Conservation (phyloP, 768 basidiomycete species). For the Pisolithus sp. region DNA sequence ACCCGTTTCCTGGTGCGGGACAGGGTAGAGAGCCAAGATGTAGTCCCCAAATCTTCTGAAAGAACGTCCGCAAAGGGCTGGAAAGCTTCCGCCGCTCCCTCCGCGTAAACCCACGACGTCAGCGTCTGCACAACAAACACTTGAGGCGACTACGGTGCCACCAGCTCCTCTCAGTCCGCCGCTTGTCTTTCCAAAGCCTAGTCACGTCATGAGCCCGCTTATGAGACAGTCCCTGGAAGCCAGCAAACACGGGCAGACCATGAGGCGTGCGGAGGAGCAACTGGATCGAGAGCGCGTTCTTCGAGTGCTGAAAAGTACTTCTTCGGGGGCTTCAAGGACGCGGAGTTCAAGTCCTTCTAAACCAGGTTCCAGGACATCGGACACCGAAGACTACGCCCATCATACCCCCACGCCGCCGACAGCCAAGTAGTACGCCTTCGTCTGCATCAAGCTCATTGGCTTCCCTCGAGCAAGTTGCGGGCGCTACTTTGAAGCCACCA, state of each 20-base stretch:
- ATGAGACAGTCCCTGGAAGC: slow-evolving; percentile 73
- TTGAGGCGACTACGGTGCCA: slow-evolving; percentile 9
- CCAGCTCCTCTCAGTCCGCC: slow-evolving; percentile 9
- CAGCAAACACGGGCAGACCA: slow-evolving; percentile 59
- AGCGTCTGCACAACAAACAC: slow-evolving; percentile 13
- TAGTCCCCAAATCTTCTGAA: slow-evolving; percentile 2
- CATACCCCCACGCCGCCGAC: slow-evolving; percentile 32
- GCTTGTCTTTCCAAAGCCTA: slow-evolving; percentile 19
- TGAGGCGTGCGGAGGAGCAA: slow-evolving; percentile 63
- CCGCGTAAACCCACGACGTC: slow-evolving; percentile 32
- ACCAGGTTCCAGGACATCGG: slow-evolving; percentile 6
- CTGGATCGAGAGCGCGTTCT: slow-evolving; percentile 66
- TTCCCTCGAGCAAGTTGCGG: slow-evolving; percentile 40
- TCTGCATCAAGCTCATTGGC: slow-evolving; percentile 28
- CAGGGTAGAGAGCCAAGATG: slow-evolving; percentile 5
- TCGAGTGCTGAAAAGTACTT: slow-evolving; percentile 64
- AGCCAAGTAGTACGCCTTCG: slow-evolving; percentile 26
- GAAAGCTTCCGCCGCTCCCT: slow-evolving; percentile 24
- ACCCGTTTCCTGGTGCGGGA: slow-evolving; percentile 26
- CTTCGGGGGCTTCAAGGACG: slow-evolving; percentile 24
- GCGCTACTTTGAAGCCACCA: slow-evolving; percentile 22
- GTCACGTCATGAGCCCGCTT: slow-evolving; percentile 54
- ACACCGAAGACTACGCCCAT: slow-evolving; percentile 10
- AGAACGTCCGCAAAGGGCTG: slow-evolving; percentile 10
- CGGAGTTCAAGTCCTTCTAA: slow-evolving; percentile 29